Base-by-base conservation (phyloP, 2,329 filamentous ascomycete species). In the Didymella pomorum region DNA sequence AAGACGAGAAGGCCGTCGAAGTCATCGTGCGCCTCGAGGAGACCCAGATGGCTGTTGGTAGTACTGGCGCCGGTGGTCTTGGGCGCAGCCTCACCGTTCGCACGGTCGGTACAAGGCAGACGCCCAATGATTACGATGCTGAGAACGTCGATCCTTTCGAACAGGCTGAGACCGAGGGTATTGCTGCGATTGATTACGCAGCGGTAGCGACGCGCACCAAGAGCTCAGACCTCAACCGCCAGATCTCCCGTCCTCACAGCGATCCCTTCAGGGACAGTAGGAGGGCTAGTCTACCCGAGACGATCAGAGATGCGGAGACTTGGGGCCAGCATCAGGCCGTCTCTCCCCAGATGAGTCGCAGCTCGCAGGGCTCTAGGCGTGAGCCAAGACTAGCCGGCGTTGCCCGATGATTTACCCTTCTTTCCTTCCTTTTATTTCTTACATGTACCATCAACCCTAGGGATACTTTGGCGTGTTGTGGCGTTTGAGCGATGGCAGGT, bases 1-100 rank as follows among this genome's bases (percentile, higher is more conserved):
- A 83, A 55, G 80, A 83, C 54, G 77, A 80, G 44, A 79, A 79
- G 56, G 79, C 78, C 16, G 65, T 72, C 31, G 69, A 70, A 51
- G 65, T 68, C 14, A 66, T 72, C 10, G 63, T 71, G 9, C 65
- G 69, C 7, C 62, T 72, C 16, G 68, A 72, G 39, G 68, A 70
- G 42, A 58, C 58, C 14, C 51, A 52, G 9, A 55, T 59, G 18
- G 45, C 60, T 5, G 28, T 20, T 11, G 52, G 51, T 6, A 47
- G 51, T 3, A 47, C 44, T 2, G 48, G 45, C 10, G 45, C 55
- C 14, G 44, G 46, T 9, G 67, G 66, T 25, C 58, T 69, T 11
- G 67, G 66, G 45, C 60, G 69, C 16, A 61, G 65, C 21, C 49
- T 71, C 14, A 71, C 69, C 2, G 66, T 71, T 28, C 61, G 64